Conservation (phyloP, 2,329 filamentous ascomycete species). For the Xylariaceae sp. region DNA sequence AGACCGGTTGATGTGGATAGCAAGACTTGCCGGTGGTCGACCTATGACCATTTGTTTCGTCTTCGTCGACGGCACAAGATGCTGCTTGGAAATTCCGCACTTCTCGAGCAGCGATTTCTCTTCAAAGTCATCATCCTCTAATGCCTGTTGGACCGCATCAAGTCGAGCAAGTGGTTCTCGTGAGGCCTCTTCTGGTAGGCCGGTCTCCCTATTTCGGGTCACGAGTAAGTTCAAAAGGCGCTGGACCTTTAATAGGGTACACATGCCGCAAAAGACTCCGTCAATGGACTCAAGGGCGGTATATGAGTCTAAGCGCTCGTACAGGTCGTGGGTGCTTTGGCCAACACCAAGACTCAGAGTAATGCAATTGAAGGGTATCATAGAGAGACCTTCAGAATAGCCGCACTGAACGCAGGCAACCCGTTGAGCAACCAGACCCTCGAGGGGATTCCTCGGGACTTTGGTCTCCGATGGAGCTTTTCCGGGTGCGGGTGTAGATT, state of each 20-base stretch:
- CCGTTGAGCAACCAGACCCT: slow-evolving; percentile 81
- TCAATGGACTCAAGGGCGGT: slow-evolving; percentile 80
- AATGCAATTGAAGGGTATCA: slow-evolving; percentile 91
- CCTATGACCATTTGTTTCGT: slow-evolving; percentile 85
- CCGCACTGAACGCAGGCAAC: slow-evolving; percentile 84
- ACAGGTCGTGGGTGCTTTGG: slow-evolving; percentile 60
- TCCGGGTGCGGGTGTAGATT: slow-evolving; percentile 35
- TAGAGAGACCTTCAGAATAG: slow-evolving; percentile 78
- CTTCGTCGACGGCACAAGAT: slow-evolving; percentile 73
- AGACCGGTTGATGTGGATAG: slow-evolving; percentile 85
- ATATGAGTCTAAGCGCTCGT: slow-evolving; percentile 77
- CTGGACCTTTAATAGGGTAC: slow-evolving; percentile 64
- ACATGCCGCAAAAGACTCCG: slow-evolving; percentile 87
- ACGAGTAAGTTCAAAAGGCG: slow-evolving; percentile 45
- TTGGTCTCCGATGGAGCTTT: slow-evolving; percentile 36
- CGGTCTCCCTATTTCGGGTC: slow-evolving; percentile 35
- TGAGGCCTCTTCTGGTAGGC: slow-evolving; percentile 44
- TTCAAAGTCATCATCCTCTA: slow-evolving; percentile 76
- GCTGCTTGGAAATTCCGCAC: slow-evolving; percentile 62
- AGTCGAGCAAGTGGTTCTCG: slow-evolving; percentile 53
- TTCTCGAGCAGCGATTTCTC: slow-evolving; percentile 59
- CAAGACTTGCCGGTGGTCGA: slow-evolving; percentile 72
- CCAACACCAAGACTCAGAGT: slow-evolving; percentile 72
- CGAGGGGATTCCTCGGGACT: slow-evolving; percentile 66
- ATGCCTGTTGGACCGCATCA: slow-evolving; percentile 59